Conservation (phyloP, 305 asterid species). For the Fraxinus angustifolia region DNA sequence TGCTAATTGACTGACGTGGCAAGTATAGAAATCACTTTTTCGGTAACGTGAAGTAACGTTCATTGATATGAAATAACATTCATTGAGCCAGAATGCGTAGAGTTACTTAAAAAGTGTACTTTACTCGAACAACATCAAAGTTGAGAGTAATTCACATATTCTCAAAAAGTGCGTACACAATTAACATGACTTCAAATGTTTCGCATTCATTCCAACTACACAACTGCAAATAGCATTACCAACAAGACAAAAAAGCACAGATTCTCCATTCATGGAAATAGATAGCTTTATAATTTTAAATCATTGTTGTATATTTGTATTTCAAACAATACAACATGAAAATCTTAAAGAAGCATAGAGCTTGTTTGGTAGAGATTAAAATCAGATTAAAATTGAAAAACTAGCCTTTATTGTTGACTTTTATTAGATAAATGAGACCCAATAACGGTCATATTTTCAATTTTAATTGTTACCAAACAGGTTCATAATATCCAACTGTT, state of each 20-base stretch:
- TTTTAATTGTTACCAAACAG: too few relatives aligned
- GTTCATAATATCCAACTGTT: not conserved
- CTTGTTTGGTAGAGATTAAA: too few relatives aligned
- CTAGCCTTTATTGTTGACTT: too few relatives aligned
- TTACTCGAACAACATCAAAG: slow-evolving; percentile 3
- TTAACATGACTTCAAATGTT: not conserved
- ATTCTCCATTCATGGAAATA: not conserved
- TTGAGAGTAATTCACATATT: not conserved
- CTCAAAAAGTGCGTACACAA: not conserved
- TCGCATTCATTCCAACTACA: not conserved
- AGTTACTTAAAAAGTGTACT: not conserved
- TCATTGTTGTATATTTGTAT: not conserved
- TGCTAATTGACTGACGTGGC: not conserved
- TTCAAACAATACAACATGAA: not conserved
- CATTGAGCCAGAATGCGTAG: not conserved
- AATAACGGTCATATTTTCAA: too few relatives aligned
- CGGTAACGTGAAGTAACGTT: not conserved
- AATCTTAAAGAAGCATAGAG: not conserved
- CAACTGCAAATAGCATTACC: slow-evolving; percentile 4
- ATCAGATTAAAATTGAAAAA: too few relatives aligned
- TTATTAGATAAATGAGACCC: too few relatives aligned
- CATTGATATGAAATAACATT: not conserved
- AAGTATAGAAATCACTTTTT: not conserved
- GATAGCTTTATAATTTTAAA: not conserved
- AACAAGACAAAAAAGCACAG: not conserved